phyloP scores from a whole-genome alignment of 768 basidiomycete species.

The Pholiota microspora region DNA sequence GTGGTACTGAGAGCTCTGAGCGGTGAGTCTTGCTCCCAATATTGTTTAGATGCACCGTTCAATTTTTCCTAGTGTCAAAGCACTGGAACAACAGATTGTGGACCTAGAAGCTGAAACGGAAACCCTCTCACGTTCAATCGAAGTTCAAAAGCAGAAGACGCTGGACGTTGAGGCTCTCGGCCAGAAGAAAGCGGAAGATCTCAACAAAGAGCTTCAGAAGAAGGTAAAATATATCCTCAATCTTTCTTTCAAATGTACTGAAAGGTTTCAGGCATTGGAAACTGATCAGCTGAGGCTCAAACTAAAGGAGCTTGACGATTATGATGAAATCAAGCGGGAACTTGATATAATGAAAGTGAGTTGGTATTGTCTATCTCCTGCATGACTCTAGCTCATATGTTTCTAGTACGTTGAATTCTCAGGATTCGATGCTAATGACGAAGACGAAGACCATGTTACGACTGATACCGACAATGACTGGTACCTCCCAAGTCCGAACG shows the following conservation, averaged over 20 bases:
- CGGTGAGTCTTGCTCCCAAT: constrained; percentile 43
- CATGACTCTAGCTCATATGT: not conserved
- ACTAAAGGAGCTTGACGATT: constrained; percentile 76
- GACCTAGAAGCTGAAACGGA: constrained; percentile 78
- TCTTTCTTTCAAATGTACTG: not conserved
- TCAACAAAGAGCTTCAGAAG: constrained; percentile 56
- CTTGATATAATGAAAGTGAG: constrained; percentile 96
- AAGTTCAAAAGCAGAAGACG: constrained; percentile 52
- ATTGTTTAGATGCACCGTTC: not conserved
- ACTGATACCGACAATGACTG: constrained; percentile 49
- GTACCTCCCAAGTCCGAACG: constrained; percentile 85
- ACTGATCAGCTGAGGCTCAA: constrained; percentile 65
- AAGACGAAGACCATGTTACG: constrained; percentile 47
- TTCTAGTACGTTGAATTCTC: constrained; percentile 94
- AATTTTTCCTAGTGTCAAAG: constrained; percentile 50
- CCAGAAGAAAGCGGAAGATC: constrained; percentile 58
- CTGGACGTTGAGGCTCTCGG: constrained; percentile 44
- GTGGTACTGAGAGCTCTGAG: constrained; percentile 69
- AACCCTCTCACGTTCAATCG: constrained; percentile 63
- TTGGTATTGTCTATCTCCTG: not conserved
- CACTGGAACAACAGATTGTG: constrained; percentile 69
- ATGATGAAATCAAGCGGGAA: constrained; percentile 97
- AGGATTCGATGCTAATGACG: constrained; percentile 72
- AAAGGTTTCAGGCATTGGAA: constrained; percentile 48
- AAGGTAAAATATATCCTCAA: constrained; percentile 32